A percentile compares a stretch with the other conserved stretches of the same genome.
Evolutionary conservation across 257 asterid genomes (phyloP).

Genomic region (Plantago major): DNA sequence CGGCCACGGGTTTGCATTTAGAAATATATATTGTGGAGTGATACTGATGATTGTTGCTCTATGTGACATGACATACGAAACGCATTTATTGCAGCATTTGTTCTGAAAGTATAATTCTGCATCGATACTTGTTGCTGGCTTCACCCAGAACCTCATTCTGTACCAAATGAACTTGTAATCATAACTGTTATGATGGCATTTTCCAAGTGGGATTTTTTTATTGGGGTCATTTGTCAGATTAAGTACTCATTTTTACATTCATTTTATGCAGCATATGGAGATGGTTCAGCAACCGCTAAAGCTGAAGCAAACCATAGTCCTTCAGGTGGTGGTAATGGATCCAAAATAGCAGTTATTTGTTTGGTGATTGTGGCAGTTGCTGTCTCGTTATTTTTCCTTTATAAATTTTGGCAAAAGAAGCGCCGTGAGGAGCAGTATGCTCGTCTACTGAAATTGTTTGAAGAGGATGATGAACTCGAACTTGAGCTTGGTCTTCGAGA

Average conservation of each 20-base stretch:
- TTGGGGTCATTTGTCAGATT: conserved; percentile 11
- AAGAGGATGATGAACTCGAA: conserved; percentile 94
- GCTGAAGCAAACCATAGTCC: conserved; percentile 33
- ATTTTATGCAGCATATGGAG: conserved; percentile 47
- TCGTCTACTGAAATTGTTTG: conserved; percentile 79
- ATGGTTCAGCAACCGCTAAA: conserved; percentile 39
- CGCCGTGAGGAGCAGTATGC: conserved; percentile 90
- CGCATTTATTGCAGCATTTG: too few species aligned
- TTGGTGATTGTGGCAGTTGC: conserved; percentile 38
- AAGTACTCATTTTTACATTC: conserved; percentile 14
- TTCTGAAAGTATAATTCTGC: too few species aligned
- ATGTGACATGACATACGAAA: too few species aligned
- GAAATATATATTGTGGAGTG: too few species aligned
- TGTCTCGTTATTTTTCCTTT: conserved; percentile 53
- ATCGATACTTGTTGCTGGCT: neutral
- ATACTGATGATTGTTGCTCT: too few species aligned
- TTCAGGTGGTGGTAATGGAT: conserved; percentile 43
- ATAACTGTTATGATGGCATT: conserved; percentile 11
- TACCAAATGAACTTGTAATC: neutral
- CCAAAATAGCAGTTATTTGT: conserved; percentile 38
- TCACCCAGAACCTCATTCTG: neutral
- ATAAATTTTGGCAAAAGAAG: conserved; percentile 77
- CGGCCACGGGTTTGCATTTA: too few species aligned
- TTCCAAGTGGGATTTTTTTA: neutral
- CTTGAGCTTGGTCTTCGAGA: conserved; percentile 89